phyloP scores from a whole-genome alignment of 345 rosid genomes.

The Eucalyptus regnans region DNA sequence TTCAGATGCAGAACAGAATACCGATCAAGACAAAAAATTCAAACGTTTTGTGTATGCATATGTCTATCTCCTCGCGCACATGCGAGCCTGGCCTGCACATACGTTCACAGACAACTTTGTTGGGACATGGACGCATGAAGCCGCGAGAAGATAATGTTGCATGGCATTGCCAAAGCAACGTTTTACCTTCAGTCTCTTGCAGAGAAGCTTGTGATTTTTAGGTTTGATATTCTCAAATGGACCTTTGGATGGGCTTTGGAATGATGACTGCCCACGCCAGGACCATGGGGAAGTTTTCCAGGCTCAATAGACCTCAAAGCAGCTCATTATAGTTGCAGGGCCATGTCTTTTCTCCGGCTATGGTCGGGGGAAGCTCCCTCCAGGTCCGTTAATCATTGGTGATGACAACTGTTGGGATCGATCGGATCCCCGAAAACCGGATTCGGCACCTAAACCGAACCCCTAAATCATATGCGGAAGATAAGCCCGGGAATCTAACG shows the following conservation, averaged over 20 bases:
- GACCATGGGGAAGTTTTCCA: too few species aligned
- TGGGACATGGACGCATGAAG: neutral
- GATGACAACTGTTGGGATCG: too few species aligned
- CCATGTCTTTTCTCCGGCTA: neutral
- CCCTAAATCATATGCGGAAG: too few species aligned
- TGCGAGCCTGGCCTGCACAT: neutral
- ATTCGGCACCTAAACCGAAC: too few species aligned
- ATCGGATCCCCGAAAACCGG: too few species aligned
- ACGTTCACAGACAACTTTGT: neutral
- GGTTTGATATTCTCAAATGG: too few species aligned
- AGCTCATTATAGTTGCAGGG: neutral
- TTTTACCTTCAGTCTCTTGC: neutral
- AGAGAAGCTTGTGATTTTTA: neutral
- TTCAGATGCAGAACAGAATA: too few species aligned
- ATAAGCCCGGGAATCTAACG: too few species aligned
- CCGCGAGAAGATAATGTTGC: too few species aligned
- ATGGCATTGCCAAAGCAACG: too few species aligned
- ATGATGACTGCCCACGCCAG: too few species aligned
- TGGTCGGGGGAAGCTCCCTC: neutral
- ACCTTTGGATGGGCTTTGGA: too few species aligned
- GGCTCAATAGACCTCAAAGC: neutral
- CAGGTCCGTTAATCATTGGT: neutral
- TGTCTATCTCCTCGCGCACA: neutral
- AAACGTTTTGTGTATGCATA: neutral
- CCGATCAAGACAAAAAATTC: neutral